Evolutionary conservation across 768 basidiomycete species (phyloP).

Genomic region (Exidia glandulosa): DNA sequence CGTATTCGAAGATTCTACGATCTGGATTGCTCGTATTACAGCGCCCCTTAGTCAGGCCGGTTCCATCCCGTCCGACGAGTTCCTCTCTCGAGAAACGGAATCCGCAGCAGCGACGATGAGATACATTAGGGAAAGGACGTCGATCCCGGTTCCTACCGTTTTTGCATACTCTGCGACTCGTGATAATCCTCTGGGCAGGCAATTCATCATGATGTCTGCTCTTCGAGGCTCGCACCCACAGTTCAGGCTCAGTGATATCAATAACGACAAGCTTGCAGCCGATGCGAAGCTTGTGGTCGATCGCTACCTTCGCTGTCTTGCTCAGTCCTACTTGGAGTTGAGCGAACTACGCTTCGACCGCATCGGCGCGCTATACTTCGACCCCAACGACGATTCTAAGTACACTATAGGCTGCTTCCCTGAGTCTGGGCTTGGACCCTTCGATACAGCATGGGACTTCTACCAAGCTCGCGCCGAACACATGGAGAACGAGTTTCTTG

Average conservation of each 20-base stretch:
- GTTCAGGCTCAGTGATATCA: background rate
- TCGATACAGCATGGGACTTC: background rate
- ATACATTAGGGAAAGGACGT: background rate
- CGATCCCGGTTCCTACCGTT: background rate
- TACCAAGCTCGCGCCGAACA: background rate
- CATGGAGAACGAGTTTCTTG: background rate
- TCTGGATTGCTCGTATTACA: background rate
- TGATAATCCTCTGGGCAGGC: background rate
- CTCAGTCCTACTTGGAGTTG: background rate
- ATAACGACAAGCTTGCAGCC: background rate
- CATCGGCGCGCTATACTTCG: background rate
- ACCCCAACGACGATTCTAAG: background rate
- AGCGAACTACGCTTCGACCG: background rate
- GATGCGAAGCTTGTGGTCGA: background rate
- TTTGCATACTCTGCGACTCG: background rate
- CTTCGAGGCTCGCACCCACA: background rate
- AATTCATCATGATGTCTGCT: background rate
- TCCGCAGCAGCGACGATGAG: background rate
- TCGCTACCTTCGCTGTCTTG: background rate
- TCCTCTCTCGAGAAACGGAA: background rate
- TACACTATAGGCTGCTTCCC: background rate
- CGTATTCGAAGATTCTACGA: background rate
- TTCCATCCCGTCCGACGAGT: background rate
- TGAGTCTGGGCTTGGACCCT: background rate
- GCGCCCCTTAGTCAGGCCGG: background rate